Conservation (phyloP, 768 basidiomycete species). For the Boletellus sp. region DNA sequence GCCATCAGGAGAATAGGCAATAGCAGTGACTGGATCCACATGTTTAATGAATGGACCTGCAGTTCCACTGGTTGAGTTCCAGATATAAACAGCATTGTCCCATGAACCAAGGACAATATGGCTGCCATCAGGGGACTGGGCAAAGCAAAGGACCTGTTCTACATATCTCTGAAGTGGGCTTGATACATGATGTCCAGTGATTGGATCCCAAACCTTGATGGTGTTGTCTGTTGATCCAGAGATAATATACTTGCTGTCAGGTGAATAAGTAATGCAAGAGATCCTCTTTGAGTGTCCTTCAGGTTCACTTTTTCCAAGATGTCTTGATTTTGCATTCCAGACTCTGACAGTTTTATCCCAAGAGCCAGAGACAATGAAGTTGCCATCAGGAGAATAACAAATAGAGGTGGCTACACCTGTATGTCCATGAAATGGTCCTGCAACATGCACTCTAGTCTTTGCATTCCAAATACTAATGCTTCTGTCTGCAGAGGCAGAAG, state of each 20-base stretch:
- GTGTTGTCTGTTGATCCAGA: constrained; percentile 10
- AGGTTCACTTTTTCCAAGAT: neutral
- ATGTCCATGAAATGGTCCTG: constrained; percentile 17
- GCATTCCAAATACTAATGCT: constrained; percentile 22
- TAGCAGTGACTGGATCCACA: neutral
- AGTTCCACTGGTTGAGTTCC: constrained; percentile 4
- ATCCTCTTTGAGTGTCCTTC: constrained; percentile 3
- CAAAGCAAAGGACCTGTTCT: neutral
- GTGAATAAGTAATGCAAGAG: constrained; percentile 14
- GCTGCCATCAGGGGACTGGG: constrained; percentile 20
- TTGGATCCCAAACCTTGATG: constrained; percentile 10
- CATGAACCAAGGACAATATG: constrained; percentile 16
- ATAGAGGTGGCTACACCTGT: constrained; percentile 4
- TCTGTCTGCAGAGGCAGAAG: constrained; percentile 21
- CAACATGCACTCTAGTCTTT: constrained; percentile 10
- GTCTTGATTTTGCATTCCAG: constrained; percentile 11
- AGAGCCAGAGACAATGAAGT: constrained; percentile 13
- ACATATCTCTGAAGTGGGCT: neutral
- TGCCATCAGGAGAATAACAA: constrained; percentile 17
- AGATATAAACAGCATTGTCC: constrained; percentile 3
- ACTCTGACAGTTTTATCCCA: constrained; percentile 13
- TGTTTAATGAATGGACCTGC: constrained; percentile 3
- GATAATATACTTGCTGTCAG: constrained; percentile 10
- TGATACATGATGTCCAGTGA: constrained; percentile 3
- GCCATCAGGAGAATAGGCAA: constrained; percentile 20